A percentile compares a stretch with the other conserved stretches of the same genome.
Conservation (phyloP, 148 eudicot genomes). For the Limonium bicolor region DNA sequence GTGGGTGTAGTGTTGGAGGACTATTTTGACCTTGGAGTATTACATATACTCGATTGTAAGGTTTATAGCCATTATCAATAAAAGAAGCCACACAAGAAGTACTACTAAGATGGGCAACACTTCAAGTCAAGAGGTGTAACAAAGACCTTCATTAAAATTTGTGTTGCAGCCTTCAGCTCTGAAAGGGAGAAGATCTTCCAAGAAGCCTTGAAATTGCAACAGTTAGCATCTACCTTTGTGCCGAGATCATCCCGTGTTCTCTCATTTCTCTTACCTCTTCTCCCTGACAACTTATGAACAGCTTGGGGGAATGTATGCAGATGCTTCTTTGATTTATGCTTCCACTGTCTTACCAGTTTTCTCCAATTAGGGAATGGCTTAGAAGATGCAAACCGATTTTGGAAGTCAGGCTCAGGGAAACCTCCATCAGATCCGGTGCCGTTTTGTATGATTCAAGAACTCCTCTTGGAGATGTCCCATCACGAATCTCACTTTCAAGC, state of each 20-base stretch:
- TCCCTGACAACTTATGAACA: constrained; percentile 28
- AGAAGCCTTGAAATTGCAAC: constrained; percentile 26
- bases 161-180: constrained; percentile 53
- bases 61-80: no score
- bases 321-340: constrained; percentile 26
- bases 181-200: constrained; percentile 62
- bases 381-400: constrained; percentile 10
- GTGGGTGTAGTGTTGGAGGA: no score
- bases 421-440: constrained; percentile 13
- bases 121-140: neutral
- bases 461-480: constrained; percentile 30
- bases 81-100: no score
- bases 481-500: constrained; percentile 26
- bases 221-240: constrained; percentile 11
- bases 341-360: constrained; percentile 40
- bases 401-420: constrained; percentile 10
- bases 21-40: no score
- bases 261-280: constrained; percentile 23
- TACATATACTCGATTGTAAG: no score
- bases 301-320: constrained; percentile 32
- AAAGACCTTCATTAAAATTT: constrained; percentile 46
- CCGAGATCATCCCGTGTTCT: constrained; percentile 7
- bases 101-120: no score
- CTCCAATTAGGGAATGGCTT: constrained; percentile 33
- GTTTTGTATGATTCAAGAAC: constrained; percentile 32